Evolutionary conservation across 371 early-diverging fungal species (phyloP).

Genomic region (Parasitella parasitica): DNA sequence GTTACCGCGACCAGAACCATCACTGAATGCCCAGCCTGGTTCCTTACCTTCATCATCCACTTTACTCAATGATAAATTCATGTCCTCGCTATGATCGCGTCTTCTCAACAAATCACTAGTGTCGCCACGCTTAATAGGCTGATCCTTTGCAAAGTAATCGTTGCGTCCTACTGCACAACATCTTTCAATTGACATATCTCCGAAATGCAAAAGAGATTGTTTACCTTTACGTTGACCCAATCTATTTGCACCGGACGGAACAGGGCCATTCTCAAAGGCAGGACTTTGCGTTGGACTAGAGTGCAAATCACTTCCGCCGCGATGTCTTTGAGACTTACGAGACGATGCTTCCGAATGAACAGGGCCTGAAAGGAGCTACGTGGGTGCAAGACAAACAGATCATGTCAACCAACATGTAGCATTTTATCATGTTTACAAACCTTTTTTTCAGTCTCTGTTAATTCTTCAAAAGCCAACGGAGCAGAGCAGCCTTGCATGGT

Average conservation of each 20-base stretch:
- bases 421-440: slow-evolving; percentile 27
- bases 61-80: slow-evolving; percentile 10
- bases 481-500: slow-evolving; percentile 60
- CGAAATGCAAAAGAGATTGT: not conserved
- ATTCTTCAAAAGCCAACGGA: slow-evolving; percentile 66
- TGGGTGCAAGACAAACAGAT: not conserved
- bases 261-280: slow-evolving; percentile 36
- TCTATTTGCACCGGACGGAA: slow-evolving; percentile 21
- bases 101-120: slow-evolving; percentile 19
- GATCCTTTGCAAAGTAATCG: slow-evolving; percentile 28
- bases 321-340: slow-evolving; percentile 33
- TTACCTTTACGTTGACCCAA: slow-evolving; percentile 20
- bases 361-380: slow-evolving; percentile 52
- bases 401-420: not conserved
- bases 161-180: slow-evolving; percentile 12
- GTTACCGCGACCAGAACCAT: not conserved
- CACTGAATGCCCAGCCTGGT: slow-evolving; percentile 4
- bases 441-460: slow-evolving; percentile 71
- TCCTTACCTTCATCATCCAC: slow-evolving; percentile 7
- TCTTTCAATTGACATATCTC: not conserved
- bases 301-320: slow-evolving; percentile 24
- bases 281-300: slow-evolving; percentile 42
- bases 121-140: slow-evolving; percentile 15
- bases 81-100: slow-evolving; percentile 15
- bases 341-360: slow-evolving; percentile 54